phyloP scores from a whole-genome alignment of 352 stramenopile genomes.

The Phytophthora pini region DNA sequence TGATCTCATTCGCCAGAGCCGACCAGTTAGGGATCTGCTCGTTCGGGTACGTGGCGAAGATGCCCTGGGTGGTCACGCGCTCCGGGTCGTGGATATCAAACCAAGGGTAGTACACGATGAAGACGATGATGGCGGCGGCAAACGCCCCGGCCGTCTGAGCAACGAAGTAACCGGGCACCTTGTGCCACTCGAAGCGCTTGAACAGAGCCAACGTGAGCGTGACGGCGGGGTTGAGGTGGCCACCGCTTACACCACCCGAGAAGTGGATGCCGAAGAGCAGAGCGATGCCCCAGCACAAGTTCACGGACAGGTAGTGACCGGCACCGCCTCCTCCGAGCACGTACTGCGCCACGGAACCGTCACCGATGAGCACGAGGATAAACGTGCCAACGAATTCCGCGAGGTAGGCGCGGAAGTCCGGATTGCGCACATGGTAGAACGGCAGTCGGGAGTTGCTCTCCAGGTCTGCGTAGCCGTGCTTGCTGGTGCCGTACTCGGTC shows the following conservation, averaged over 20 bases:
- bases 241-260: constrained; percentile 58
- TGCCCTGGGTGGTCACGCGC: constrained; percentile 41
- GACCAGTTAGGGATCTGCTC: constrained; percentile 46
- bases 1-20: constrained; percentile 50
- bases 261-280: constrained; percentile 71
- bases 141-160: constrained; percentile 59
- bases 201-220: constrained; percentile 61
- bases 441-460: constrained; percentile 39
- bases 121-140: constrained; percentile 48
- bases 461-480: constrained; percentile 36
- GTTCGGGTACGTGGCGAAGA: constrained; percentile 64
- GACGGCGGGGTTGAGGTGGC: constrained; percentile 72
- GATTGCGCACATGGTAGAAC: constrained; percentile 45
- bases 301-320: constrained; percentile 60
- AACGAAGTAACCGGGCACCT: constrained; percentile 58
- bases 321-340: constrained; percentile 49
- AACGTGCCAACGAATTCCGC: constrained; percentile 74
- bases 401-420: constrained; percentile 58
- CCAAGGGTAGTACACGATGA: constrained; percentile 67
- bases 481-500: constrained; percentile 46
- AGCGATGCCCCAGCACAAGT: constrained; percentile 65
- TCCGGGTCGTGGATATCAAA: constrained; percentile 57
- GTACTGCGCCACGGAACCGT: constrained; percentile 67
- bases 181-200: constrained; percentile 59
- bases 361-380: constrained; percentile 66